phyloP scores from a whole-genome alignment of 331 rosid species.

The Malus hybrid region DNA sequence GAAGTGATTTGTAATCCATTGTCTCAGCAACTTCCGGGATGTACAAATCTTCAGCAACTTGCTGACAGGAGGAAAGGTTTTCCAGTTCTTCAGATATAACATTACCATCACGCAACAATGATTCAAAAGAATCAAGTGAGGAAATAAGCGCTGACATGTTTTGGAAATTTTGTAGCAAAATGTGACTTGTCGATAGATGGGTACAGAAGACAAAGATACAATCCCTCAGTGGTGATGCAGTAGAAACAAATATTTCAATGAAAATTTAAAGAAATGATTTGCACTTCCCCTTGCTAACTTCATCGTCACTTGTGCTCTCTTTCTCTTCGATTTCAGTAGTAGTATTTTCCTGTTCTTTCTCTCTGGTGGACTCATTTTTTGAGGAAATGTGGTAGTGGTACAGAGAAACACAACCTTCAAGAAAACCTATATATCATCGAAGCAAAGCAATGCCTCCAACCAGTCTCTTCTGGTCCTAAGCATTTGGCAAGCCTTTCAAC shows the following conservation, averaged over 20 bases:
- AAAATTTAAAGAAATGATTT: slow-evolving; percentile 49
- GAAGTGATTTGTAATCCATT: neutral
- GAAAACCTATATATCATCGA: slow-evolving; percentile 41
- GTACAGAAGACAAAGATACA: slow-evolving; percentile 37
- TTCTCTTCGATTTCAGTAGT: neutral
- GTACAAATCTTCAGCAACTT: neutral
- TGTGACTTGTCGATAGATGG: slow-evolving; percentile 40
- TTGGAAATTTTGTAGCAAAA: slow-evolving; percentile 21
- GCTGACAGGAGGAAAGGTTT: slow-evolving; percentile 23
- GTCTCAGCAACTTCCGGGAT: neutral
- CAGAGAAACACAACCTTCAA: slow-evolving; percentile 48
- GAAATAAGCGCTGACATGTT: slow-evolving; percentile 19
- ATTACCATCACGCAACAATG: slow-evolving; percentile 22
- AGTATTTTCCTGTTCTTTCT: slow-evolving; percentile 11
- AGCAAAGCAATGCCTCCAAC: slow-evolving; percentile 49
- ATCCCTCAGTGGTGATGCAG: slow-evolving; percentile 22
- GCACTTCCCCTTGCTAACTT: slow-evolving; percentile 6
- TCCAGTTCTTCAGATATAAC: slow-evolving; percentile 33
- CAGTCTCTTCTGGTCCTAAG: slow-evolving; percentile 31
- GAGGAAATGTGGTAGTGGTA: slow-evolving; percentile 29
- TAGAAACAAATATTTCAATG: slow-evolving; percentile 33
- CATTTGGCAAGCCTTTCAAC: slow-evolving; percentile 29
- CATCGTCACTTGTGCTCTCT: slow-evolving; percentile 1
- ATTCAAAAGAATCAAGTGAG: slow-evolving; percentile 32
- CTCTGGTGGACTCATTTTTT: slow-evolving; percentile 31